phyloP scores from a whole-genome alignment of 768 basidiomycete genomes.

The Tephrocybe sp. region DNA sequence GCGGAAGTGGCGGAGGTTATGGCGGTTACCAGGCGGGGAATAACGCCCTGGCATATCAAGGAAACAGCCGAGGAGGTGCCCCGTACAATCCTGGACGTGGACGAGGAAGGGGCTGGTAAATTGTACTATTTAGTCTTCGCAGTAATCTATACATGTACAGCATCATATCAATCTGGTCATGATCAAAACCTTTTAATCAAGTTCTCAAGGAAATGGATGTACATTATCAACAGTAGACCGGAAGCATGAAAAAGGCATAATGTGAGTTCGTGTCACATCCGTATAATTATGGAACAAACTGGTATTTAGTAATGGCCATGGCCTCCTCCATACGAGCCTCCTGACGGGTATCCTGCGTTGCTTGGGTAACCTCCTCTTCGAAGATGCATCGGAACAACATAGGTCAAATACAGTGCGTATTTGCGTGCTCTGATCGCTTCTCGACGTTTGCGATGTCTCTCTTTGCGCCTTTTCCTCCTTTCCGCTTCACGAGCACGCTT shows the following conservation, averaged over 20 bases:
- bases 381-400: conserved; percentile 29
- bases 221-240: too few relatives aligned
- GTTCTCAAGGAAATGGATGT: too few relatives aligned
- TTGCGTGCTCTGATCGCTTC: conserved; percentile 60
- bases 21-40: conserved; percentile 35
- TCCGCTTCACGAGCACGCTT: conserved; percentile 42
- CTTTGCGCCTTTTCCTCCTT: conserved; percentile 59
- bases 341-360: conserved; percentile 17
- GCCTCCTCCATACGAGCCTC: conserved; percentile 4
- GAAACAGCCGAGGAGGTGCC: conserved; percentile 26
- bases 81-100: conserved; percentile 37
- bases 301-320: conserved; percentile 10
- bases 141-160: too few relatives aligned
- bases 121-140: conserved; percentile 1
- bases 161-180: not conserved
- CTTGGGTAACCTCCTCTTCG: conserved; percentile 9
- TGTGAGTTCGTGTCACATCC: too few relatives aligned
- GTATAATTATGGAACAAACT: too few relatives aligned
- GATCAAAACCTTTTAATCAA: too few relatives aligned
- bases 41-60: conserved; percentile 31
- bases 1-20: conserved; percentile 31
- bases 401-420: conserved; percentile 65
- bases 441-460: conserved; percentile 61
- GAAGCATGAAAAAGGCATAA: too few relatives aligned
- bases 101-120: conserved; percentile 31